Conservation (phyloP, 2,329 filamentous ascomycete species). For the Myrmaecium sp. region DNA sequence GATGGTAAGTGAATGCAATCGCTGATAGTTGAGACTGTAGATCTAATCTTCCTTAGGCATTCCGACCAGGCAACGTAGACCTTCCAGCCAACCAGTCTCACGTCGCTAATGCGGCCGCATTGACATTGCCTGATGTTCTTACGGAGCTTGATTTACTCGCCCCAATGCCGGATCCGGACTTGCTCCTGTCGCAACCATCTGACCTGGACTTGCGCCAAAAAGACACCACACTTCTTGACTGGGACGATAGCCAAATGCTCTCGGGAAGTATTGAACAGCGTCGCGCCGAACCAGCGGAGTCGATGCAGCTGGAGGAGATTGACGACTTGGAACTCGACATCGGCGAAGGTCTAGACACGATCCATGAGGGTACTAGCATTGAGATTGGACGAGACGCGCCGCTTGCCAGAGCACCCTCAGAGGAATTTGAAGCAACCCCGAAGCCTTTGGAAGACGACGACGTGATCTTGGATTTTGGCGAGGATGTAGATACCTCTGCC, state of each 20-base stretch:
- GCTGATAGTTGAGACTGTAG: slow-evolving; percentile 9
- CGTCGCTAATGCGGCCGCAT: slow-evolving; percentile 64
- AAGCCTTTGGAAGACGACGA: slow-evolving; percentile 37
- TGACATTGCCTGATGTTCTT: slow-evolving; percentile 80
- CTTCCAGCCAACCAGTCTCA: slow-evolving; percentile 64
- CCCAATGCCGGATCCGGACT: slow-evolving; percentile 62
- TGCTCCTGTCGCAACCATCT: slow-evolving; percentile 61
- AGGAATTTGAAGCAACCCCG: slow-evolving; percentile 26
- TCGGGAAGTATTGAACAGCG: slow-evolving; percentile 44
- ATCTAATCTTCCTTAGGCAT: slow-evolving; percentile 44
- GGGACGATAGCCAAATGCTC: slow-evolving; percentile 60
- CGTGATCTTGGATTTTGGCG: slow-evolving; percentile 26
- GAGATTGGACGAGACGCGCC: slow-evolving; percentile 84
- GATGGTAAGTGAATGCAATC: slow-evolving; percentile 46
- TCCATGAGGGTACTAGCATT: slow-evolving; percentile 40
- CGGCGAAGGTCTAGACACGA: slow-evolving; percentile 28
- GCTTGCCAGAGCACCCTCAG: slow-evolving; percentile 27
- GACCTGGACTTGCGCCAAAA: slow-evolving; percentile 29
- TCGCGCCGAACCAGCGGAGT: slow-evolving; percentile 28
- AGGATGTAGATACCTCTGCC: slow-evolving; percentile 13
- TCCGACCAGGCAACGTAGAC: slow-evolving; percentile 91
- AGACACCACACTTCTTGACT: slow-evolving; percentile 33
- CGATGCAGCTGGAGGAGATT: slow-evolving; percentile 32
- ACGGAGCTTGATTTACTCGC: slow-evolving; percentile 82
- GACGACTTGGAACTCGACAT: slow-evolving; percentile 48